These are phyloP conservation scores for Tolypocladium amazonense DNA, from an alignment of 2,329 filamentous ascomycete species.

Conservation along the genomic window DNA sequence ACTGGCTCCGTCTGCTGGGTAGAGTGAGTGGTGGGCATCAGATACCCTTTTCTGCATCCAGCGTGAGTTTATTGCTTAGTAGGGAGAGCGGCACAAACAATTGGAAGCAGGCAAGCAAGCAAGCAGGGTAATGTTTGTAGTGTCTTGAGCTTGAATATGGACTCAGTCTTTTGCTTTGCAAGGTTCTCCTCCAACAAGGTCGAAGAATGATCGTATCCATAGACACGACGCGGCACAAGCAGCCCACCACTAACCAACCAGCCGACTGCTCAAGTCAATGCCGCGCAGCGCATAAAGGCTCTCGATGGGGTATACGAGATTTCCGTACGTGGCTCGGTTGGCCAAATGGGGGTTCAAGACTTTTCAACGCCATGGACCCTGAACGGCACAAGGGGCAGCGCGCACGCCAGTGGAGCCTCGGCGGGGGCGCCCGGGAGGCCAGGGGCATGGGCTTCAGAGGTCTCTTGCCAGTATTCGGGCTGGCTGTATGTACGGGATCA, in stretches of 20 bases:
- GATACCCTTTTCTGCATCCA: neutral
- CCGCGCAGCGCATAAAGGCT: no score
- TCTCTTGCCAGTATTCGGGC: neutral
- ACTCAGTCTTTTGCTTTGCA: neutral
- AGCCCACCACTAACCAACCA: no score
- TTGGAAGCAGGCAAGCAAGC: neutral
- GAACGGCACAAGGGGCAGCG: neutral
- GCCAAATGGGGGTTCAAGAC: neutral
- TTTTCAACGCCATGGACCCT: neutral
- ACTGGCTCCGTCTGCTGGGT: neutral
- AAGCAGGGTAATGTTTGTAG: neutral
- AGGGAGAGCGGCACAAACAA: neutral
- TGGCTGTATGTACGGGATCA: no score
- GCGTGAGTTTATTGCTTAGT: neutral
- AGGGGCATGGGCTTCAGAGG: neutral
- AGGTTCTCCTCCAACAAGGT: no score
- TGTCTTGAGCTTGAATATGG: neutral
- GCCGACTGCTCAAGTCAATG: no score
- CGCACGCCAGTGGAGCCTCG: neutral
- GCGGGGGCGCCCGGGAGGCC: neutral
- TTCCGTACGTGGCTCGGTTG: neutral
- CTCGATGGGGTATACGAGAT: no score
- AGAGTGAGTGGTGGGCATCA: neutral
- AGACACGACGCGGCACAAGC: no score
- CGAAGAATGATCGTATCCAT: no score